Conservation (phyloP, 441 rosid genomes). For the Syzygium syzygioides region DNA sequence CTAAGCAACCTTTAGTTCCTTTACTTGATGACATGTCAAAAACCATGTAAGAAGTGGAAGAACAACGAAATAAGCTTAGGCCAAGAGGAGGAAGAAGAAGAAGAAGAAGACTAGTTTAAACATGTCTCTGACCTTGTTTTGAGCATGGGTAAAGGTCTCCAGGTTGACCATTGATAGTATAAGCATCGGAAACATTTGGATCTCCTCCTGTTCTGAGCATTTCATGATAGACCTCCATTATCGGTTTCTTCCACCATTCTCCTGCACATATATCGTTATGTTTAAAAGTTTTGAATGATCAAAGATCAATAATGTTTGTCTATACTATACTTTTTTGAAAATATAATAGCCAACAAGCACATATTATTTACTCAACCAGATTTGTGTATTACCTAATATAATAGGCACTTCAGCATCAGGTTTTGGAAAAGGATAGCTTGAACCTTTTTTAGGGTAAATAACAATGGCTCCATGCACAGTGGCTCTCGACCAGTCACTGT, state of each 20-base stretch:
- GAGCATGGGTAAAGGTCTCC: slow-evolving; percentile 16
- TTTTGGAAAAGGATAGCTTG: slow-evolving; percentile 30
- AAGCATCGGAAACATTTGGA: slow-evolving; percentile 8
- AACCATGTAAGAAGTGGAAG: background rate
- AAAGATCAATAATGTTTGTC: background rate
- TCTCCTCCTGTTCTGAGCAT: slow-evolving; percentile 7
- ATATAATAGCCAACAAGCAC: background rate
- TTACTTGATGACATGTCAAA: background rate
- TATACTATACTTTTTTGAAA: background rate
- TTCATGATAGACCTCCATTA: slow-evolving; percentile 9
- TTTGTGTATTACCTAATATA: background rate
- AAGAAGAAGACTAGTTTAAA: background rate
- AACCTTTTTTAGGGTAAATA: slow-evolving; percentile 24
- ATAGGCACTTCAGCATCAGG: slow-evolving; percentile 22
- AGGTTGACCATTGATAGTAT: slow-evolving; percentile 5
- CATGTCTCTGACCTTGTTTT: background rate
- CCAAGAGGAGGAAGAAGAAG: background rate
- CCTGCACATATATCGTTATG: background rate
- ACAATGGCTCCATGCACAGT: slow-evolving; percentile 45
- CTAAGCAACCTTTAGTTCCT: background rate
- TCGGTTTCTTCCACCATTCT: slow-evolving; percentile 32
- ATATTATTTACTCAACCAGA: background rate
- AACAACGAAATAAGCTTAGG: background rate
- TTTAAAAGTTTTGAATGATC: background rate
- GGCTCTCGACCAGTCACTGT: slow-evolving; percentile 34